Percentiles rank a stretch among this genome's conserved stretches.
Evolutionary conservation across 2,329 filamentous ascomycete species (phyloP).

Genomic region (Venturia aucupariae): DNA sequence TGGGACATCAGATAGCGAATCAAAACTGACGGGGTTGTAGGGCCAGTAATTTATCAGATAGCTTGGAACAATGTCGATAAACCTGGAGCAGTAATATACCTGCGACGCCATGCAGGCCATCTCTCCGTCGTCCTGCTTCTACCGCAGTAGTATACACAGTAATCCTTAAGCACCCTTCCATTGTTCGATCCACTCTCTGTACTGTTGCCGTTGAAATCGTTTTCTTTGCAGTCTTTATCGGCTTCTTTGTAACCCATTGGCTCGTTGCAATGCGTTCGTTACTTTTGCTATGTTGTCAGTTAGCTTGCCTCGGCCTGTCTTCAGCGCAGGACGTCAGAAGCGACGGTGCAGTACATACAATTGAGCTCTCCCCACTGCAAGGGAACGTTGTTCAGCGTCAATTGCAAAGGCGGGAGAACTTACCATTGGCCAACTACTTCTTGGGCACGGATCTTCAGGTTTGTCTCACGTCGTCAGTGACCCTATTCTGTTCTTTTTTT

Average conservation of each 20-base stretch:
- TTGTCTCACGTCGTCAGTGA: background rate
- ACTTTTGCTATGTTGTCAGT: background rate
- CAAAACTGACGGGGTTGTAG: no score
- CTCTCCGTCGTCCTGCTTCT: background rate
- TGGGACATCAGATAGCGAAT: no score
- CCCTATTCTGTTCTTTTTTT: no score
- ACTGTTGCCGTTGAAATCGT: background rate
- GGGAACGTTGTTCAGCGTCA: background rate
- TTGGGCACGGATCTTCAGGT: constrained; percentile 9
- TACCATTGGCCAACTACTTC: background rate
- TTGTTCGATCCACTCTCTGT: background rate
- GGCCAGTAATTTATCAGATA: background rate
- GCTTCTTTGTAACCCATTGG: background rate
- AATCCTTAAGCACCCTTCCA: background rate
- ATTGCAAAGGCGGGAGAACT: background rate
- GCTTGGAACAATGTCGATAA: background rate
- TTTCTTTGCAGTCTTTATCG: background rate
- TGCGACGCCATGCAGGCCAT: background rate
- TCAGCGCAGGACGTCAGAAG: background rate
- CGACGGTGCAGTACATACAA: background rate
- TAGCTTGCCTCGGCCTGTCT: background rate
- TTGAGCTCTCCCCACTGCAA: background rate
- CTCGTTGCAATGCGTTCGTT: background rate
- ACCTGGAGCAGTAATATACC: background rate
- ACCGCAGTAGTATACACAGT: no score